These are phyloP conservation scores for Oryza brachyantha DNA, from an alignment of 176 grass and related monocot species.

Conservation along the genomic window DNA sequence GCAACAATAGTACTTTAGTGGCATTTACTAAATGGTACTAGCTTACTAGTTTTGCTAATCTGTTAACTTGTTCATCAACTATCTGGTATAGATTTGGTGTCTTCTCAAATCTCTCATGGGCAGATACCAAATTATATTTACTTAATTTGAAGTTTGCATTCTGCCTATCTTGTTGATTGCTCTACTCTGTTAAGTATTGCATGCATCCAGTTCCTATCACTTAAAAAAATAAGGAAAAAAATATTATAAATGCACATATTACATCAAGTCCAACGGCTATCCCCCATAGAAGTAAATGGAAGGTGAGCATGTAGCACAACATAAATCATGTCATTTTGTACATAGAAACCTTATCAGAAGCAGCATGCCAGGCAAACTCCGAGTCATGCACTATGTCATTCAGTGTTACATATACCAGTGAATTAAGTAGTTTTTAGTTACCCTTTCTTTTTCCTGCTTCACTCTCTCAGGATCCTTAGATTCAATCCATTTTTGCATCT, in stretches of 20 bases:
- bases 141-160: not conserved
- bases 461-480: slow-evolving; percentile 83
- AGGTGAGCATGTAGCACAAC: not conserved
- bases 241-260: not conserved
- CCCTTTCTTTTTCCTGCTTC: slow-evolving; percentile 85
- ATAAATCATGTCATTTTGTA: not conserved
- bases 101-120: not conserved
- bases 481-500: slow-evolving; percentile 94
- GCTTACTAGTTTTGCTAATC: not conserved
- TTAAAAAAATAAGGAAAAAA: not conserved
- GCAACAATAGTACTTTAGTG: not conserved
- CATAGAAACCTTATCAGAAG: slow-evolving; percentile 16
- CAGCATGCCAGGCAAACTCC: slow-evolving; percentile 7
- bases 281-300: not conserved
- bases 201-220: not conserved
- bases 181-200: not conserved
- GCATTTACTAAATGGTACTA: not conserved
- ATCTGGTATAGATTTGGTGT: not conserved
- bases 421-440: slow-evolving; percentile 35
- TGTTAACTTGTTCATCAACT: not conserved
- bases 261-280: slow-evolving; percentile 17
- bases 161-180: not conserved
- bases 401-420: slow-evolving; percentile 1
- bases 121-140: not conserved
- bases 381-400: not conserved